Conservation (phyloP, 129 eudicot species). For the Arctium minus region DNA sequence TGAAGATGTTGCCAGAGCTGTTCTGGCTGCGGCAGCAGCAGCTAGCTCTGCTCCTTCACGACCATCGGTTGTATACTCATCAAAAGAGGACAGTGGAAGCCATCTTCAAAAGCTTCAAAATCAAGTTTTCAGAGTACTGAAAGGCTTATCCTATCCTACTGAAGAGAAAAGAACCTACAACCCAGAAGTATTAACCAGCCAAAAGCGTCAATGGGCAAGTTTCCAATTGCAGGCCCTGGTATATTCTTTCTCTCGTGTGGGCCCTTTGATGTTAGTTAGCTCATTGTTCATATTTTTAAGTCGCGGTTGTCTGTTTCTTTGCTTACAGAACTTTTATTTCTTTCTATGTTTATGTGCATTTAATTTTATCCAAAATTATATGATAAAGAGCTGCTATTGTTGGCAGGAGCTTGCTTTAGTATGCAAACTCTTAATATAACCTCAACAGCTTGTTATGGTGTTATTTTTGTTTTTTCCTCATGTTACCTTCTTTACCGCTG, state of each 20-base stretch:
- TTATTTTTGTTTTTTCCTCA: background rate
- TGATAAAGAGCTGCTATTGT: background rate
- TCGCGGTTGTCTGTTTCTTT: background rate
- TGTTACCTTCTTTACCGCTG: background rate
- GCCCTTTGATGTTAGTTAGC: background rate
- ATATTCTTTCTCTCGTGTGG: conserved; percentile 22
- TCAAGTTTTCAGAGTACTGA: conserved; percentile 66
- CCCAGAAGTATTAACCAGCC: conserved; percentile 90
- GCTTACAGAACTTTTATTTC: background rate
- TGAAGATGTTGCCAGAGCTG: conserved; percentile 82
- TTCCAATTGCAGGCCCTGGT: conserved; percentile 87
- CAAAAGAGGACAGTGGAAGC: conserved; percentile 70
- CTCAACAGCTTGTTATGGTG: background rate
- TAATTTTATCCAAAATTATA: background rate
- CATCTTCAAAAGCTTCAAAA: conserved; percentile 79
- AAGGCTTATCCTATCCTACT: conserved; percentile 67
- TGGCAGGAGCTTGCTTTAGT: background rate
- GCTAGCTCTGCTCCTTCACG: conserved; percentile 51
- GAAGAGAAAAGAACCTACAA: conserved; percentile 64
- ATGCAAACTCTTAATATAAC: background rate
- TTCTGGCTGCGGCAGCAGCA: conserved; percentile 55
- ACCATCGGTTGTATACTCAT: conserved; percentile 66
- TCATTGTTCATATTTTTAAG: background rate
- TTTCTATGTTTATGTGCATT: background rate
- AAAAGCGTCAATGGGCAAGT: conserved; percentile 99